phyloP scores from a whole-genome alignment of 148 eudicot genomes.

The Chenopodium album region DNA sequence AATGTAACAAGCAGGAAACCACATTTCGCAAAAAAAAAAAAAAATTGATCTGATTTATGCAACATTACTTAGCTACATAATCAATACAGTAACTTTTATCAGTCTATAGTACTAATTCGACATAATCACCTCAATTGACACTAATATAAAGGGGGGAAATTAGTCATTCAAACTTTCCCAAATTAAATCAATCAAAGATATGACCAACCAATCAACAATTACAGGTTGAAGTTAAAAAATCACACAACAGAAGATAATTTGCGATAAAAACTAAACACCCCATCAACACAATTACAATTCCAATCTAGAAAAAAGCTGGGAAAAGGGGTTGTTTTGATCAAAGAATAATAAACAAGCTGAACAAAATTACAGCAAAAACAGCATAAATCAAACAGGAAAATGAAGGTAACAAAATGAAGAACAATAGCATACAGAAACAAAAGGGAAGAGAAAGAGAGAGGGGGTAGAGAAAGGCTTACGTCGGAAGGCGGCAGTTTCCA shows the following conservation, averaged over 20 bases:
- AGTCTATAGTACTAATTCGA: neutral
- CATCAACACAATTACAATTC: neutral
- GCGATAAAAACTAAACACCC: neutral
- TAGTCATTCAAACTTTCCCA: neutral
- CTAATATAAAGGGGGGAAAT: neutral
- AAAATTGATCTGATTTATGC: neutral
- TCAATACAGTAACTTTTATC: neutral
- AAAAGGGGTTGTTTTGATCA: conserved; percentile 1
- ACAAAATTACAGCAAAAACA: neutral
- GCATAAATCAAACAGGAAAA: neutral
- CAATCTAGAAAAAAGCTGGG: neutral
- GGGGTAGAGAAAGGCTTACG: conserved; percentile 29
- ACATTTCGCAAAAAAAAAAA: no score
- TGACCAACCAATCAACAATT: neutral
- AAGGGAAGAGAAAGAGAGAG: neutral
- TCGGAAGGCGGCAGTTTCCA: conserved; percentile 57
- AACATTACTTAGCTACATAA: neutral
- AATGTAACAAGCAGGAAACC: neutral
- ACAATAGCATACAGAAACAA: neutral
- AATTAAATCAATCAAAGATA: neutral
- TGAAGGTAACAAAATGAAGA: neutral
- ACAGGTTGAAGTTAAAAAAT: neutral
- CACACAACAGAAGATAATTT: neutral
- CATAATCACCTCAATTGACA: neutral
- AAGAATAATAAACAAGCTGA: neutral